Evolutionary conservation across 1,139 yeast genomes (phyloP), one percentile per base, ranked within the genome.

Genomic region (Arxiozyma bovina): DNA sequence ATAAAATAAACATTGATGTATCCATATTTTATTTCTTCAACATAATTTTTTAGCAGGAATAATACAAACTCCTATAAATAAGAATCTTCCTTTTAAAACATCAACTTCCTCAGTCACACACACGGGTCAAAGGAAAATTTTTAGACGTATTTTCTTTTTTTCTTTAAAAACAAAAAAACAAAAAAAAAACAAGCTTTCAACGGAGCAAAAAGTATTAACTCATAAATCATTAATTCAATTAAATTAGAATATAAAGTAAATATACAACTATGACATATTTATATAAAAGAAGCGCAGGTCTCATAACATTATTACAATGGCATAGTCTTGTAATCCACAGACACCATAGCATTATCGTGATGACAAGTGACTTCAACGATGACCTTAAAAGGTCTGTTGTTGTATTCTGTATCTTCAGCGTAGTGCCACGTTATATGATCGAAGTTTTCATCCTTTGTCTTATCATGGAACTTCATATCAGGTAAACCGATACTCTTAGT

Each of bases 311-410:
- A 42, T 50, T 38, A 41, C 38, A 61, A 48, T 45, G 74, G 72
- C 15, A 60, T 54, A 22, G 85, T 77, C 65, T 67, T 74, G 64
- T 81, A 82, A 61, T 78, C 82, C 41, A 82, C 82, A 59, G 79
- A 83, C 57, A 82, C 82, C 72, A 78, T 66, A 27, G 87, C 84
- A 64, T 77, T 78, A 60, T 81, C 80, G 59, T 80, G 81, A 66
- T 78, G 79, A 66, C 86, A 80, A 58, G 74, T 76, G 53, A 82
- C 82, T 51, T 74, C 77, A 67, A 82, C 76, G 61, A 78, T 78
- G 63, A 82, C 74, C 63, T 74, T 79, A 77, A 72, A 81, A 75
- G 74, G 82, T 48, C 66, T 70, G 23, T 74, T 67, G 70, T 68
- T 65, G 72, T 78, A 60, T 73, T 75, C 75, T 43, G 81, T 71